Evolutionary conservation across 75 land plant genomes (phyloP).

Genomic region (Pinus tabuliformis): DNA sequence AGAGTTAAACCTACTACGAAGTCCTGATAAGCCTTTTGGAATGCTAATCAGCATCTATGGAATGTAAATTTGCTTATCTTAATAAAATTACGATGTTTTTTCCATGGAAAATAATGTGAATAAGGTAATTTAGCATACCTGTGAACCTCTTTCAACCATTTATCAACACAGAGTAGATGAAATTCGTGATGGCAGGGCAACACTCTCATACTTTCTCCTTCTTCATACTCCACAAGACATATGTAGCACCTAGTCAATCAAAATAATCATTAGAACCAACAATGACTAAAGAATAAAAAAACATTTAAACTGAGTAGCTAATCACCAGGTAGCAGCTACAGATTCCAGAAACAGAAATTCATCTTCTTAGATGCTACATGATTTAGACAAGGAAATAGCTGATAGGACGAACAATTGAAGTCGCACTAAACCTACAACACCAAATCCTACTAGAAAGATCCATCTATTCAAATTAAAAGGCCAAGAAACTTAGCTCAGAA

Average conservation of each 20-base stretch:
- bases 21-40: too few relatives aligned
- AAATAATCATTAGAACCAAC: neutral
- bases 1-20: too few relatives aligned
- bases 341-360: neutral
- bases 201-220: conserved; percentile 73
- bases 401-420: neutral
- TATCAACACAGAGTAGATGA: conserved; percentile 84
- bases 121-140: conserved; percentile 40
- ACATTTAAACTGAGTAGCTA: neutral
- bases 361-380: neutral
- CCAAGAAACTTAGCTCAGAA: too few relatives aligned
- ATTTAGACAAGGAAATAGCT: neutral
- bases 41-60: too few relatives aligned
- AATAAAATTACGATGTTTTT: too few relatives aligned
- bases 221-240: conserved; percentile 93
- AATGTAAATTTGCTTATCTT: too few relatives aligned
- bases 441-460: neutral
- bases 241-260: conserved; percentile 69
- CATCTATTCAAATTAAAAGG: neutral
- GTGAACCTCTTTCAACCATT: conserved; percentile 95
- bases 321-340: neutral
- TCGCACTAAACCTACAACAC: neutral
- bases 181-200: conserved; percentile 92
- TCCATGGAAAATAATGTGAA: neutral
- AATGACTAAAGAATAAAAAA: neutral